Evolutionary conservation across 1,284 basidiomycete genomes (phyloP), one percentile per base, ranked within the genome.

Genomic region (Blastosporella zonata): DNA sequence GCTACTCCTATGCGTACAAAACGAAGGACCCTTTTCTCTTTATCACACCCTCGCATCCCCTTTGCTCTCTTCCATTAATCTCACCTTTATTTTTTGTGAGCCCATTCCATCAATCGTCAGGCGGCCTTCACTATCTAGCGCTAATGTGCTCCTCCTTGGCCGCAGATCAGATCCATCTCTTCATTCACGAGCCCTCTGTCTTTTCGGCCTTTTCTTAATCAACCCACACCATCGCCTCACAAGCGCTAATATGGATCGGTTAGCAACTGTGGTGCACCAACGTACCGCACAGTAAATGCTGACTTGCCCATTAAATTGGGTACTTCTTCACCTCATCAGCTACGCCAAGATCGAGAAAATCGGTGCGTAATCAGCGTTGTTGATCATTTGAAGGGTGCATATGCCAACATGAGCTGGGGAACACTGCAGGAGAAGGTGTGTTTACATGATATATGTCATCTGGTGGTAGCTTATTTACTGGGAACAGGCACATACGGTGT

Each of bases 401-500:
- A 36, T 37, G 34, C 48, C 54, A 29, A 45, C 22, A 23, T 42
- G 31, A 37, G 39, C 46, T 31, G 12, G 25, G 13, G 23, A 41
- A 37, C 15, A 51, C 51, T 67, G 47, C 64, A 81, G 80, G 80
- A 63, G 80, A 82, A 74, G 80, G 80, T 81, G 27, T 34, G 39
- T 49, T 28, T 9, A 35, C 22, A 39, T 36, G 41, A 34, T 47
- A 45, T 47, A 53, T 43, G 45, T 50, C 23, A n/a, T 25, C 23
- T 23, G 29, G 7, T 15, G 15, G 15, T n/a, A 10, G 22, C 20
- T 50, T 35, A 40, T 23, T 36, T 34, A 25, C 12, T 21, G 23
- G 15, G 20, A n/a, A 35, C 61, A 98, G 96, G 96, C 61, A 99
- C 97, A 39, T 99, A 99, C 61, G 97, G 97, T 55, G 96, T 98